Base-by-base conservation (phyloP, 2,329 filamentous ascomycete genomes). In the Aspergillus sp. region DNA sequence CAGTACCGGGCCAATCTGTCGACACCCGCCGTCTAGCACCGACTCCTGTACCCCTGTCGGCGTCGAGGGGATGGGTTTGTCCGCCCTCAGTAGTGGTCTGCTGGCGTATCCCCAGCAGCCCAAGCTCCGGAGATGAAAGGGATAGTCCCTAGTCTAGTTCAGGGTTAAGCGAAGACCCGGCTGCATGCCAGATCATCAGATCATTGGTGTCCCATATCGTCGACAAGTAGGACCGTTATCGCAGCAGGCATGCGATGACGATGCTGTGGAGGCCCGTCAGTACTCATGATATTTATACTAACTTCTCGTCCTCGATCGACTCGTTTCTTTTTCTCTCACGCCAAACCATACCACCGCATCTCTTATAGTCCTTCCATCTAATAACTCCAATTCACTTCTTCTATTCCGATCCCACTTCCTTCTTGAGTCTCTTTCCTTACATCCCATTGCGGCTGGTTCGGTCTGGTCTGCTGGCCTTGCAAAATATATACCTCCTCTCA, bases 101-200 rank as follows among this genome's bases (percentile, higher is more conserved):
- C 49, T 55, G 50, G 55, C 47, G 43, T 47, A 56, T 54, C 56
- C 41, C 50, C 58, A 62, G 52, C 52, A 53, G 53, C 52, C 52
- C 56, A 56, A 54, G 49, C 34, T 55, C 40, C 60, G 60, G 60
- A 62, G 56, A 63, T 64, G 62, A 61, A 64, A 58, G 58, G 59
- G 58, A 61, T 56, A 50, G 52, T 45, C 38, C 45, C 40, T 54
- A 60, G 53, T 59, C 55, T 55, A 51, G 31, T 49, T 32, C 43
- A 32, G 47, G 46, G 53, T 55, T 58, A 57, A 53, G 58, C 59
- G 56, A 60, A 43, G 42, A 44, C 45, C 54, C 55, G 57, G 53
- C 57, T 53, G 32, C 50, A 52, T 58, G 55, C 59, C 54, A 49
- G 52, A 46, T 40, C 36, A 40, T n/a, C 36, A n/a, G n/a, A n/a